A percentile compares a stretch with the other conserved stretches of the same genome.
These are phyloP conservation scores for Talaromyces sp. DNA, from an alignment of 2,329 filamentous ascomycete genomes.

Conservation along the genomic window DNA sequence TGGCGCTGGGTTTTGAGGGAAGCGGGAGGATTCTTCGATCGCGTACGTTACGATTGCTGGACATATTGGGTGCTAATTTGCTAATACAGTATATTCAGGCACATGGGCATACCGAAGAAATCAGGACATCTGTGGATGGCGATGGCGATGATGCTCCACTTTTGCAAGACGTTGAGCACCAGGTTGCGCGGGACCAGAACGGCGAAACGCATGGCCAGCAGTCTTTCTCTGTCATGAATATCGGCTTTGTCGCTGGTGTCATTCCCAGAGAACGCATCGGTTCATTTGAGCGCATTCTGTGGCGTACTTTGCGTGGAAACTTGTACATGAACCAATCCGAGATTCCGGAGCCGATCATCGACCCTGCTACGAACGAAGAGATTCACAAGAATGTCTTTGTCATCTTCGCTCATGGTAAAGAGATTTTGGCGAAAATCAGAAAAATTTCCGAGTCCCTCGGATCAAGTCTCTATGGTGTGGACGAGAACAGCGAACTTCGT, in stretches of 20 bases:
- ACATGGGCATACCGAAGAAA: constrained; percentile 94
- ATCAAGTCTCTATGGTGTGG: constrained; percentile 92
- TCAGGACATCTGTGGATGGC: constrained; percentile 78
- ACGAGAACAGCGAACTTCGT: constrained; percentile 93
- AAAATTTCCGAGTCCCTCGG: constrained; percentile 98
- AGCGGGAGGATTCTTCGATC: constrained; percentile 95
- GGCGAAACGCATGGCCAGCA: constrained; percentile 65
- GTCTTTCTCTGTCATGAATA: constrained; percentile 96
- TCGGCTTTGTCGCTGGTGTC: constrained; percentile 95
- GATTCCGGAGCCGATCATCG: constrained; percentile 87
- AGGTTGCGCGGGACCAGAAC: constrained; percentile 59
- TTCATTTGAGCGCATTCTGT: constrained; percentile 94
- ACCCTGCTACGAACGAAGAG: constrained; percentile 87
- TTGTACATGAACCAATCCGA: constrained; percentile 99
- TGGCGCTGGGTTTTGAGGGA: constrained; percentile 98
- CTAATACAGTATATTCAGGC: constrained; percentile 49
- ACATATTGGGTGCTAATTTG: not conserved
- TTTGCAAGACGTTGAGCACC: constrained; percentile 87
- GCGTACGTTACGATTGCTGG: constrained; percentile 41
- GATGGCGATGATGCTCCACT: constrained; percentile 77
- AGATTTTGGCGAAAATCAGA: constrained; percentile 96
- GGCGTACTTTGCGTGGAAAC: constrained; percentile 95
- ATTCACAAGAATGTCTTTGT: constrained; percentile 98
- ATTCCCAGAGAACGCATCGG: constrained; percentile 90
- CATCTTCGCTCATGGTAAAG: constrained; percentile 97